Percentiles rank a stretch among this genome's conserved stretches.
These are phyloP conservation scores for Trypanosoma melophagium DNA, from an alignment of 208 protist genomes.

Conservation along the genomic window DNA sequence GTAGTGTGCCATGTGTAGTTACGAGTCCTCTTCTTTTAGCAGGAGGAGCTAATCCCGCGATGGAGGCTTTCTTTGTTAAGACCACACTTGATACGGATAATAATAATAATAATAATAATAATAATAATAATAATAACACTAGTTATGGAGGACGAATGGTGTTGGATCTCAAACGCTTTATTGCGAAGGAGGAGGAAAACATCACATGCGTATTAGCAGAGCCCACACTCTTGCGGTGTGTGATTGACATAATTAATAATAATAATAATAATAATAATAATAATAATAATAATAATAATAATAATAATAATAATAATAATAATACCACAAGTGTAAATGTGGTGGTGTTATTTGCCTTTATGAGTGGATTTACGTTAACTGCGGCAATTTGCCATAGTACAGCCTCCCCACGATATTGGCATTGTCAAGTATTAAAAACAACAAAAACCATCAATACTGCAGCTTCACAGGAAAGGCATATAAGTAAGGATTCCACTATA, in stretches of 20 bases:
- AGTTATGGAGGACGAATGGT: too few species aligned
- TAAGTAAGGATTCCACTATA: too few species aligned
- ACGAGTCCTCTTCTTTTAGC: neutral
- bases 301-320: conserved; percentile 1
- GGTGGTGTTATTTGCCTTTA: conserved; percentile 20
- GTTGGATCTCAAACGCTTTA: neutral
- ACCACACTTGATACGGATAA: neutral
- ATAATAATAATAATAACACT: too few species aligned
- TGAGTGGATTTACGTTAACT: conserved; percentile 7
- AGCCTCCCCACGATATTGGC: conserved; percentile 2
- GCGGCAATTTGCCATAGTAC: neutral
- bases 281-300: neutral
- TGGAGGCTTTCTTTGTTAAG: conserved; percentile 1
- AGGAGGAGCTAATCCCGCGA: neutral
- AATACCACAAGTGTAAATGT: neutral
- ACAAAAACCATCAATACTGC: neutral
- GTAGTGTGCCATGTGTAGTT: conserved; percentile 13
- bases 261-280: too few species aligned
- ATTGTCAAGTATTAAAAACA: conserved; percentile 9
- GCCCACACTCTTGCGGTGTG: conserved; percentile 12
- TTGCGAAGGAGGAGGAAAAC: neutral
- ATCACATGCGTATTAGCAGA: neutral
- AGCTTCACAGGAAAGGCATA: neutral
- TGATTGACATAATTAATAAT: neutral
- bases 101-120: neutral